Evolutionary conservation across 2,329 filamentous ascomycete species (phyloP), one percentile per base, ranked within the genome.

Genomic region (Myotisia sp.): DNA sequence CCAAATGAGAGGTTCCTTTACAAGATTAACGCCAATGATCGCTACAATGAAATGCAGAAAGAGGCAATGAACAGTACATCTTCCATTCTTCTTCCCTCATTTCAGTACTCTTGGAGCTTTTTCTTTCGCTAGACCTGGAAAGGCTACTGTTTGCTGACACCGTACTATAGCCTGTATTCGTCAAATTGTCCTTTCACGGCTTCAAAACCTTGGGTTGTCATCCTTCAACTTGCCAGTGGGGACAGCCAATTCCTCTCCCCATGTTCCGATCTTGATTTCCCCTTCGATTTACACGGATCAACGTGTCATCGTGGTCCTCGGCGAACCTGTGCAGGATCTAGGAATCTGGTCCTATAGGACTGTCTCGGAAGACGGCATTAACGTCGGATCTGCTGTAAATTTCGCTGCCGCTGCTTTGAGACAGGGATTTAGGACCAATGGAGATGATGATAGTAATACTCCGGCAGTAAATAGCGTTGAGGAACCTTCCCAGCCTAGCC

Each of bases 11-110:
- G 76, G 50, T 92, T 83, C 63, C 70, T 81, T 45, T 93, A 70
- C 64, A 77, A 74, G 52, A 56, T 80, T 34, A 78, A 71, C 51
- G 75, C 72, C 45, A 85, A 84, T 54, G 63, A 71, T n/a, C 75
- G 84, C 23, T 68, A 78, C 58, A 93, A 93, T 53, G 69, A 78
- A 26, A 65, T 78, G 13, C 82, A 84, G 47, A 70, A 77, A 12
- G 79, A 79, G 43, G 66, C 75, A 24, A 74, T 92, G 56, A 78
- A 92, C 47, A 59, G 83, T 82, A 53, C 44, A 63, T 53, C 5
- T 29, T 9, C 9, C 26, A 24, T 24, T 20, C 20, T 26, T 28
- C 5, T n/a, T n/a, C 16, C 5, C 9, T 20, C 6, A 13, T 12
- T 34, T 16, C 29, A 22, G 5, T 19, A 6, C 6, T 18, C 13